Evolutionary conservation across 2,329 filamentous ascomycete genomes (phyloP).

Genomic region (Madurella mycetomatis): DNA sequence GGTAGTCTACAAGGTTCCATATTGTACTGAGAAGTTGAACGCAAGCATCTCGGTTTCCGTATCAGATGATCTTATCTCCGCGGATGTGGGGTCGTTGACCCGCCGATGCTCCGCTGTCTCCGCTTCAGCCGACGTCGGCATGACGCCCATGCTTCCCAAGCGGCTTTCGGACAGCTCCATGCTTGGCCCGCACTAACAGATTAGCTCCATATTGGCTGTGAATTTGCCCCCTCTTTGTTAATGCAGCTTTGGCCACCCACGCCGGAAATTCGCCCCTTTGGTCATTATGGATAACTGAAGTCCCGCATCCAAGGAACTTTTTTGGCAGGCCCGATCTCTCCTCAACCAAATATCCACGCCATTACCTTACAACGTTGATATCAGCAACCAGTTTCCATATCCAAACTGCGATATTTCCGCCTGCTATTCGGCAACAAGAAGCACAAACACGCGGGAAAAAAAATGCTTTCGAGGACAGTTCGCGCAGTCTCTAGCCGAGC

Average conservation of each 20-base stretch:
- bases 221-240: slow-evolving; percentile 17
- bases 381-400: slow-evolving; percentile 4
- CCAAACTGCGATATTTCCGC: not conserved
- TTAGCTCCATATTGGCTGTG: not conserved
- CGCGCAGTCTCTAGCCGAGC: slow-evolving; percentile 42
- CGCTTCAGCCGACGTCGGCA: slow-evolving; percentile 25
- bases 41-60: slow-evolving; percentile 20
- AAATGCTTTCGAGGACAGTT: slow-evolving; percentile 46
- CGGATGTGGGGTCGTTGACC: slow-evolving; percentile 8
- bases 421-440: not conserved
- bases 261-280: slow-evolving; percentile 24
- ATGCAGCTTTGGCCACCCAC: slow-evolving; percentile 15
- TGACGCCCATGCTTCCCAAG: slow-evolving; percentile 15
- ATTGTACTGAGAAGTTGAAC: not conserved
- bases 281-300: slow-evolving; percentile 23
- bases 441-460: slow-evolving; percentile 14
- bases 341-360: slow-evolving; percentile 4
- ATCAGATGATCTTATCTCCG: slow-evolving; percentile 30
- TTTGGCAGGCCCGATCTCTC: slow-evolving; percentile 9
- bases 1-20: too few relatives aligned
- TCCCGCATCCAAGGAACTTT: slow-evolving; percentile 25
- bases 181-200: slow-evolving; percentile 11
- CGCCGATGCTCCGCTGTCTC: not conserved
- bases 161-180: not conserved
- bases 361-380: slow-evolving; percentile 9